Conservation (phyloP, 768 basidiomycete genomes). For the Russula ochroleuca region DNA sequence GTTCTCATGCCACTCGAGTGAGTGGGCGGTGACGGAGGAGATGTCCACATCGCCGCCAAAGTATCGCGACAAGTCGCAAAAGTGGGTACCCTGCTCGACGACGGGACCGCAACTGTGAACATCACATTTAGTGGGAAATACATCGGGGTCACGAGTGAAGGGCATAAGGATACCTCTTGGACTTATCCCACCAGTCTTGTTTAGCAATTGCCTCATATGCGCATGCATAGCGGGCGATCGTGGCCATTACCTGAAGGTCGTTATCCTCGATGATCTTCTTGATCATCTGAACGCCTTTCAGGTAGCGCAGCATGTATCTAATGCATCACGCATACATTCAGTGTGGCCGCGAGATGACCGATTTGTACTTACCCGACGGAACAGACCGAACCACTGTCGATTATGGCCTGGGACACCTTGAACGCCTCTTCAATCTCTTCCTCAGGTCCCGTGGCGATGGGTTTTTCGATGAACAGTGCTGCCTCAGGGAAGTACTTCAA, state of each 20-base stretch:
- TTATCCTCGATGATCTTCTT: constrained; percentile 94
- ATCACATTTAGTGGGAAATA: neutral
- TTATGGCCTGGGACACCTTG: constrained; percentile 66
- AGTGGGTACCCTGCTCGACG: constrained; percentile 93
- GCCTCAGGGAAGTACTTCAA: constrained; percentile 83
- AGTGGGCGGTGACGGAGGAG: constrained; percentile 72
- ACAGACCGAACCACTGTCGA: constrained; percentile 68
- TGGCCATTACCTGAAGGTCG: constrained; percentile 91
- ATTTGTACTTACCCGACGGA: constrained; percentile 69
- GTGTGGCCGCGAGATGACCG: neutral
- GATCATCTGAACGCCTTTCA: constrained; percentile 94
- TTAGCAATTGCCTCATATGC: constrained; percentile 79
- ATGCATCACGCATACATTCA: neutral
- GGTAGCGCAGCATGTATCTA: constrained; percentile 93
- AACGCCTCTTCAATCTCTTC: constrained; percentile 65
- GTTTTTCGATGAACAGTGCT: constrained; percentile 91
- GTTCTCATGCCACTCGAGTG: constrained; percentile 88
- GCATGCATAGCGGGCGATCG: constrained; percentile 90
- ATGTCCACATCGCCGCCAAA: constrained; percentile 96
- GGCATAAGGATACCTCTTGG: constrained; percentile 54
- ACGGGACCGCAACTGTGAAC: constrained; percentile 66
- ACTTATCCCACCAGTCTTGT: constrained; percentile 92
- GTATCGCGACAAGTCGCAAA: constrained; percentile 94
- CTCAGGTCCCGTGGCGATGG: constrained; percentile 75
- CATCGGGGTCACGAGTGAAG: neutral